Conservation (phyloP, 805 yeast species). For the Brettanomyces custersianus region DNA sequence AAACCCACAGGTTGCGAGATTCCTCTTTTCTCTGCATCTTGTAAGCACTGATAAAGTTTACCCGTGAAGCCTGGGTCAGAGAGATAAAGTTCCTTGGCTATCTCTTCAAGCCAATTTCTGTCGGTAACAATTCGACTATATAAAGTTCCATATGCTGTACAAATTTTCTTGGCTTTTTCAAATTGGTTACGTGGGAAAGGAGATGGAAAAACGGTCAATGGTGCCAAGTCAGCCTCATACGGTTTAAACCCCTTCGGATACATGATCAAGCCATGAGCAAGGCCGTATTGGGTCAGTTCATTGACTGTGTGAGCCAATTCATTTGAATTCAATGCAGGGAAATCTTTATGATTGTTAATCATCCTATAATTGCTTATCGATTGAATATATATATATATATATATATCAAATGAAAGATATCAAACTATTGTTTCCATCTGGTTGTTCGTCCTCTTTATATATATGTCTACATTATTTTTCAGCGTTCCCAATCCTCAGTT, state of each 20-base stretch:
- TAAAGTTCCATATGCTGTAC: constrained; percentile 58
- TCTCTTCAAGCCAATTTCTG: constrained; percentile 51
- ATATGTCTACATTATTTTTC: too few species aligned
- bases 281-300: constrained; percentile 58
- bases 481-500: too few species aligned
- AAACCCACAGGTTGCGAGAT: constrained; percentile 59
- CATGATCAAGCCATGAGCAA: constrained; percentile 77
- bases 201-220: constrained; percentile 85
- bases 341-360: neutral
- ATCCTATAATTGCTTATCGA: too few species aligned
- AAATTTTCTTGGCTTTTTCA: constrained; percentile 57
- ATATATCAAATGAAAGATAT: too few species aligned
- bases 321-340: neutral
- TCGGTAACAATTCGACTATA: constrained; percentile 61
- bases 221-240: constrained; percentile 55
- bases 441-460: too few species aligned
- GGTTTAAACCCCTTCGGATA: constrained; percentile 50
- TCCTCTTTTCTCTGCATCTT: constrained; percentile 37
- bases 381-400: too few species aligned
- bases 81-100: constrained; percentile 43
- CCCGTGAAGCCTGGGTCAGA: constrained; percentile 79
- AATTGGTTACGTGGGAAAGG: constrained; percentile 70
- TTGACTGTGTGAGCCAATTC: constrained; percentile 6
- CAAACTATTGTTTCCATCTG: too few species aligned
- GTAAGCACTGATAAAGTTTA: constrained; percentile 54